Conservation (phyloP, 345 rosid species). For the Boechera retrofracta region DNA sequence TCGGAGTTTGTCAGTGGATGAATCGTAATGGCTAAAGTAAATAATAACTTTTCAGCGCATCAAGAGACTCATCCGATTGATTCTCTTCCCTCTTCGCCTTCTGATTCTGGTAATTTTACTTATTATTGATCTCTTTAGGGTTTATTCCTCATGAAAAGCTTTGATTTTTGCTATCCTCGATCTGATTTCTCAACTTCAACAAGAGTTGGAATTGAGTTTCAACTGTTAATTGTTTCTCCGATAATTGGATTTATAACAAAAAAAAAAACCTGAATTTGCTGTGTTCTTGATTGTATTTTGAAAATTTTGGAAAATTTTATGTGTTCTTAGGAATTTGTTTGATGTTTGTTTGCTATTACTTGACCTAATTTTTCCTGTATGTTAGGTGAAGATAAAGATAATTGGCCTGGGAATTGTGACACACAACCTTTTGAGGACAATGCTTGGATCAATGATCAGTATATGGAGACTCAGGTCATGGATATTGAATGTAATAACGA, state of each 20-base stretch:
- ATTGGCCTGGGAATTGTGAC: conserved; percentile 6
- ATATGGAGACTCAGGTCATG: conserved; percentile 49
- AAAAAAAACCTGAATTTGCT: neutral
- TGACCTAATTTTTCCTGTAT: neutral
- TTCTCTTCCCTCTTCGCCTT: conserved; percentile 40
- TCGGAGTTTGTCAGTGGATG: conserved; percentile 21
- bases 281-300: neutral
- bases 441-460: conserved; percentile 31
- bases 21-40: conserved; percentile 42
- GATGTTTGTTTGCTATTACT: neutral
- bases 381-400: conserved; percentile 40
- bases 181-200: neutral
- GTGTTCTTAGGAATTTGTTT: neutral
- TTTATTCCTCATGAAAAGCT: conserved; percentile 8
- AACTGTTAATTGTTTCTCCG: neutral
- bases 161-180: neutral
- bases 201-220: neutral
- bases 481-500: conserved; percentile 41
- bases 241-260: neutral
- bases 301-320: neutral
- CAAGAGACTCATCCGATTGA: conserved; percentile 49
- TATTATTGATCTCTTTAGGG: neutral
- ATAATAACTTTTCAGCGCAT: conserved; percentile 15
- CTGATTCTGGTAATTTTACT: conserved; percentile 42
- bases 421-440: conserved; percentile 42